Conservation (phyloP, 306 rosid genomes). For the Cicer bijugum region DNA sequence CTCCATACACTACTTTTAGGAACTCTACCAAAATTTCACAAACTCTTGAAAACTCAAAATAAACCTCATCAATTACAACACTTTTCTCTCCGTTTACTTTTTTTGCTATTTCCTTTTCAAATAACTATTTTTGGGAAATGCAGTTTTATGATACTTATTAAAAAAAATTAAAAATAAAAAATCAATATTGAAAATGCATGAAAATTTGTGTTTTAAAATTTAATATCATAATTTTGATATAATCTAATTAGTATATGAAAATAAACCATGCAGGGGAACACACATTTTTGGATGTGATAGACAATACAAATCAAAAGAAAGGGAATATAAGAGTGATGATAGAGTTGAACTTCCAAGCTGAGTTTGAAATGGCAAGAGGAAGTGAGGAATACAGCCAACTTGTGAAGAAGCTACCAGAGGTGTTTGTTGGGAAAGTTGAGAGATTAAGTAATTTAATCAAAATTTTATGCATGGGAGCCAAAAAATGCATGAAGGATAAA, state of each 20-base stretch:
- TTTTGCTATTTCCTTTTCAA: no score
- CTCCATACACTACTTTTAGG: no score
- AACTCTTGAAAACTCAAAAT: no score
- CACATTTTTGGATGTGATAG: slow-evolving; percentile 73
- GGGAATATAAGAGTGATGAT: slow-evolving; percentile 73
- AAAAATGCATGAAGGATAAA: slow-evolving; percentile 85
- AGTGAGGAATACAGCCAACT: slow-evolving; percentile 67
- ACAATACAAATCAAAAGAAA: slow-evolving; percentile 56
- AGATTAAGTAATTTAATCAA: slow-evolving; percentile 64
- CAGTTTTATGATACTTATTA: no score
- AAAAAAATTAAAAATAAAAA: no score
- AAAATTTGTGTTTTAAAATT: not conserved
- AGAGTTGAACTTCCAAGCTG: slow-evolving; percentile 73
- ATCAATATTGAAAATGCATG: no score
- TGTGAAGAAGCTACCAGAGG: slow-evolving; percentile 64
- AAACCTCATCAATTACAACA: no score
- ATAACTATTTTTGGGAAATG: no score
- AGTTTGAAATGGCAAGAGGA: slow-evolving; percentile 82
- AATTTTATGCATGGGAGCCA: slow-evolving; percentile 67
- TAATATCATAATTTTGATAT: slow-evolving; percentile 20
- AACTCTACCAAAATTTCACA: no score
- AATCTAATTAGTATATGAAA: not conserved
- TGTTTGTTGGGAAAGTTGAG: slow-evolving; percentile 81
- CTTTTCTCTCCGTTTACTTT: no score
- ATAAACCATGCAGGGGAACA: slow-evolving; percentile 64